A percentile compares a stretch with the other conserved stretches of the same genome.
Evolutionary conservation across 2,329 filamentous ascomycete species (phyloP).

Genomic region (Malbranchea zuffiana): DNA sequence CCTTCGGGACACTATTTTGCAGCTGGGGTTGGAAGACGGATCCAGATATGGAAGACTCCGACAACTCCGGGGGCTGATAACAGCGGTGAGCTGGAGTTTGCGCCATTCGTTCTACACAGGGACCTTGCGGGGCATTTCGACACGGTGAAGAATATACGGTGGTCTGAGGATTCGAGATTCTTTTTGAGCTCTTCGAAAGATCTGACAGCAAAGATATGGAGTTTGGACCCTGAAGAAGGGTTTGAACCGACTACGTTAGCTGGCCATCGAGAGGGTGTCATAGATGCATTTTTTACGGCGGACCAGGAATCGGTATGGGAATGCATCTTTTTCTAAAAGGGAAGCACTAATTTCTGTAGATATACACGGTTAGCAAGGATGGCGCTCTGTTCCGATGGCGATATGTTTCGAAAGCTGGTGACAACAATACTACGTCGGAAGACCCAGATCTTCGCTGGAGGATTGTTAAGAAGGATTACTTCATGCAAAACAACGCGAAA

Average conservation of each 20-base stretch:
- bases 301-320: conserved; percentile 64
- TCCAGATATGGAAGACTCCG: conserved; percentile 94
- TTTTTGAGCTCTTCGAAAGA: conserved; percentile 89
- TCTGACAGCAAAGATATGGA: conserved; percentile 90
- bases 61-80: conserved; percentile 70
- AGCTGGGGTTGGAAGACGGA: conserved; percentile 71
- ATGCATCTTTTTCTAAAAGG: neutral
- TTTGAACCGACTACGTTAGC: conserved; percentile 83
- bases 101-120: conserved; percentile 82
- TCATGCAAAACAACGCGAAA: conserved; percentile 79
- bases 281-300: conserved; percentile 93
- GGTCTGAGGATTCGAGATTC: conserved; percentile 93
- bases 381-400: conserved; percentile 94
- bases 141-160: conserved; percentile 72
- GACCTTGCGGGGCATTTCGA: conserved; percentile 85
- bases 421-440: conserved; percentile 50
- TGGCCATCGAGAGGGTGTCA: conserved; percentile 79
- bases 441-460: conserved; percentile 72
- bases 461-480: conserved; percentile 83
- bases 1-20: conserved; percentile 86
- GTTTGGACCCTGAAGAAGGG: conserved; percentile 70
- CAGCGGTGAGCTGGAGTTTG: conserved; percentile 81
- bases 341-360: conserved; percentile 30
- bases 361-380: conserved; percentile 94
- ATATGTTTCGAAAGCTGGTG: conserved; percentile 55